Evolutionary conservation across 805 yeast genomes (phyloP).

Genomic region (Teunomyces tritomae): DNA sequence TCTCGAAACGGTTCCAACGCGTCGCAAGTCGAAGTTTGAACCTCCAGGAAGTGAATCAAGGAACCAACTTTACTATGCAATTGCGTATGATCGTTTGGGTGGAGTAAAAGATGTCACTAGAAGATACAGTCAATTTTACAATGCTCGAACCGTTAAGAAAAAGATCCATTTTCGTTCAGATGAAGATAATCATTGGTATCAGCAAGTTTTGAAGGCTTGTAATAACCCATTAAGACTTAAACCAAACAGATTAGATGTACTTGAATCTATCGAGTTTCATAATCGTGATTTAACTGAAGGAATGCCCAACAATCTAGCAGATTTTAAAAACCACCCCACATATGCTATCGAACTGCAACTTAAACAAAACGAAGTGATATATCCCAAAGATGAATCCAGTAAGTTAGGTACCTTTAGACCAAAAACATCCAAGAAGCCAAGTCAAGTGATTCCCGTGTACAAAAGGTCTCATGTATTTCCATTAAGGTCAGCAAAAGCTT

Average conservation of each 20-base stretch:
- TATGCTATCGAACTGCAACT: constrained; percentile 79
- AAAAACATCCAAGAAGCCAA: constrained; percentile 29
- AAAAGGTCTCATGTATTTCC: constrained; percentile 60
- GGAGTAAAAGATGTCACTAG: constrained; percentile 81
- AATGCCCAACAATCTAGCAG: constrained; percentile 80
- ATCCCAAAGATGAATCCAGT: constrained; percentile 53
- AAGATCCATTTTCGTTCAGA: constrained; percentile 59
- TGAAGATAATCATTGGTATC: constrained; percentile 62
- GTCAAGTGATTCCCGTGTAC: constrained; percentile 56
- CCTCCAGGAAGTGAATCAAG: constrained; percentile 63
- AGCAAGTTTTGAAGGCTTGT: constrained; percentile 37
- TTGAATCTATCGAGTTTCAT: constrained; percentile 60
- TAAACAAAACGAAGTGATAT: constrained; percentile 66
- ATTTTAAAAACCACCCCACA: constrained; percentile 82
- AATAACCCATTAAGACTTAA: constrained; percentile 14
- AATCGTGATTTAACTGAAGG: constrained; percentile 73
- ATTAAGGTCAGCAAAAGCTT: constrained; percentile 73
- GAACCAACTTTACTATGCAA: constrained; percentile 67
- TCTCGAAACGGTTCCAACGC: constrained; percentile 58
- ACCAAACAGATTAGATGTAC: constrained; percentile 41
- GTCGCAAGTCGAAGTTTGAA: constrained; percentile 58
- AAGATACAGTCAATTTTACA: constrained; percentile 68
- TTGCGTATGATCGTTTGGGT: constrained; percentile 69
- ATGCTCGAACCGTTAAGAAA: constrained; percentile 72
- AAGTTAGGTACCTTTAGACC: constrained; percentile 69